These are phyloP conservation scores for Pyrrhoderma lamaoense DNA, from an alignment of 1,284 basidiomycete genomes.

Conservation along the genomic window DNA sequence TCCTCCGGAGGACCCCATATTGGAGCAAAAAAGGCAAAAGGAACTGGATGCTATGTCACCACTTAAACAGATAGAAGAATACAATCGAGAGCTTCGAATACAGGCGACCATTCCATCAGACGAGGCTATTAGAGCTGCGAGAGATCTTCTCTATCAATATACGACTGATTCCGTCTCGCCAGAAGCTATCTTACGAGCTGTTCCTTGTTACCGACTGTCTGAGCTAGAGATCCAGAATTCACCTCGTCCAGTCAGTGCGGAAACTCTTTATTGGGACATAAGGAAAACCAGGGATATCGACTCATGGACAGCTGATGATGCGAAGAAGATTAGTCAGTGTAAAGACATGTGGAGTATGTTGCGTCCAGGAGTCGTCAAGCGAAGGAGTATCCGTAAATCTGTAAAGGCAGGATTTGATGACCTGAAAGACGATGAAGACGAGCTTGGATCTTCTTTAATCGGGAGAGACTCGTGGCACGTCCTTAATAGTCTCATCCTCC, in stretches of 20 bases:
- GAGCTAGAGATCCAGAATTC: conserved; percentile 13
- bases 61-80: conserved; percentile 35
- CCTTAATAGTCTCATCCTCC: conserved; percentile 52
- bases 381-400: conserved; percentile 22
- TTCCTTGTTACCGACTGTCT: conserved; percentile 40
- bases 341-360: conserved; percentile 58
- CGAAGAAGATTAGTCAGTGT: conserved; percentile 40
- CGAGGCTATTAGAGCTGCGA: conserved; percentile 41
- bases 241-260: conserved; percentile 10
- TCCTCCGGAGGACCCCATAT: conserved; percentile 20
- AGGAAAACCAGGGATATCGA: conserved; percentile 38
- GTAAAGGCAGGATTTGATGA: conserved; percentile 23
- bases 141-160: conserved; percentile 49
- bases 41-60: conserved; percentile 26
- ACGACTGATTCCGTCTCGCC: conserved; percentile 47
- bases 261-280: conserved; percentile 3
- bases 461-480: conserved; percentile 57
- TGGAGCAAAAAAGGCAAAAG: conserved; percentile 26
- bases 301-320: conserved; percentile 48
- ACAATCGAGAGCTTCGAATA: conserved; percentile 34
- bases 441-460: conserved; percentile 32
- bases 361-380: conserved; percentile 43
- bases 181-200: conserved; percentile 40
- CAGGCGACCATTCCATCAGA: conserved; percentile 32
- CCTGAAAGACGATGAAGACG: conserved; percentile 20